Base-by-base conservation (phyloP, 2,329 filamentous ascomycete species). In the Nigrospora osmanthi region DNA sequence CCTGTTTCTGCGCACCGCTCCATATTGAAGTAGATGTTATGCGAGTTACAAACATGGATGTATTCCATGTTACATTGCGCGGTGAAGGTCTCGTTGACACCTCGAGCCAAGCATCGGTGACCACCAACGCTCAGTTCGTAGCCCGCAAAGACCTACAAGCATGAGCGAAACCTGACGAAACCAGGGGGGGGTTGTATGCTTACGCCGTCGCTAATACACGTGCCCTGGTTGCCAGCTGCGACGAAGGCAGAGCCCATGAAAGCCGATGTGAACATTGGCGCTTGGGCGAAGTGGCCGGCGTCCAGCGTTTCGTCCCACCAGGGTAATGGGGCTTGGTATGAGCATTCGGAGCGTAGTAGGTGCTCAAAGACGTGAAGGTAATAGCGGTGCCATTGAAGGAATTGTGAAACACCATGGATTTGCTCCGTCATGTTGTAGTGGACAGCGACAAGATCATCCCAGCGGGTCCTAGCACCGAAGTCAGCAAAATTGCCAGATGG, bases 291-390 rank as follows among this genome's bases (percentile, higher is more conserved):
- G 35, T 47, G 51, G 16, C 58, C 58, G 39, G 58, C 55, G 54
- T 57, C 60, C 41, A 56, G 55, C 53, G 59, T 60, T 56, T 61
- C 58, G 38, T 61, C 58, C 58, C 58, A 61, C 58, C 58, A 61
- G 32, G 58, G 54, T 49, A 61, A 54, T 11, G 58, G 52, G 15
- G 53, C 35, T 49, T 54, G 47, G 49, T 58, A 60, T 40, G 55
- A 57, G 35, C 58, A 61, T 51, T 61, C 58, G 35, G 59, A 55
- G 31, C 58, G 57, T 11, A 61, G 48, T 15, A 58, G 38, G 44
- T 58, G 52, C 43, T 55, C 54, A 34, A 58, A 53, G 16, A 54
- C 53, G 52, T 54, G 58, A 11, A 57, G 47, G 49, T 53, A 61
- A 52, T 60, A 61, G 1, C 58, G 57, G 45, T 61, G 58, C 58